Percentiles rank a stretch among this genome's conserved stretches.
These are phyloP conservation scores for Isoetes taiwanensis DNA, from an alignment of 75 land plant species.

Conservation along the genomic window DNA sequence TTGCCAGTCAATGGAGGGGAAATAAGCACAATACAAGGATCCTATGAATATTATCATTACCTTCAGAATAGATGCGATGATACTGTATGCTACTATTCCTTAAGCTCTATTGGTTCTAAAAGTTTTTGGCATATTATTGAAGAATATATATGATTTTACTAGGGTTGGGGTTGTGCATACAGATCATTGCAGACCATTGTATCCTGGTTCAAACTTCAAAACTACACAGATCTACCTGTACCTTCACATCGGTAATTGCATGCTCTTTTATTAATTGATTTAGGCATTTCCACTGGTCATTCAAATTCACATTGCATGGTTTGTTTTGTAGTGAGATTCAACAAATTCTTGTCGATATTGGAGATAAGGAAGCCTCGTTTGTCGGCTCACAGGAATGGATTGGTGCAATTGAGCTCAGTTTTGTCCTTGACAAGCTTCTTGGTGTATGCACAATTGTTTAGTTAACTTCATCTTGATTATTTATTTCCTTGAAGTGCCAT, in stretches of 20 bases:
- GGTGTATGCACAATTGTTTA: constrained; percentile 87
- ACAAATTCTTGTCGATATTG: constrained; percentile 78
- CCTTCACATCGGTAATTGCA: constrained; percentile 60
- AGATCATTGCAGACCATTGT: constrained; percentile 89
- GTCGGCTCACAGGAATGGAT: constrained; percentile 91
- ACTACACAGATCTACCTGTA: constrained; percentile 66
- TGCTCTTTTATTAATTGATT: neutral
- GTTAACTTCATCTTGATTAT: neutral
- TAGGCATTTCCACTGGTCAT: too few relatives aligned
- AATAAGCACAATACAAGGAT: constrained; percentile 60
- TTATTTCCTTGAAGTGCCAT: too few relatives aligned
- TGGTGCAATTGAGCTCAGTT: constrained; percentile 96
- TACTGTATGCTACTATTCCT: constrained; percentile 60
- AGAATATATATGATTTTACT: too few relatives aligned
- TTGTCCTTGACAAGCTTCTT: constrained; percentile 79
- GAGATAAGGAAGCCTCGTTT: constrained; percentile 87
- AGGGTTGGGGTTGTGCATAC: constrained; percentile 99
- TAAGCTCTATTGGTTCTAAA: too few relatives aligned
- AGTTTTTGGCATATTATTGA: too few relatives aligned
- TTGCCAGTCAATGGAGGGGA: constrained; percentile 64
- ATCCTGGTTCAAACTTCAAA: constrained; percentile 90
- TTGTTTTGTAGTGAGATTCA: constrained; percentile 66
- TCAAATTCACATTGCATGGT: too few relatives aligned
- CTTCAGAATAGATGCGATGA: constrained; percentile 90
- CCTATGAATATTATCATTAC: constrained; percentile 91